Evolutionary conservation across 2,329 filamentous ascomycete species (phyloP), one percentile per base, ranked within the genome.

Genomic region (Trichoderma pleuroti): DNA sequence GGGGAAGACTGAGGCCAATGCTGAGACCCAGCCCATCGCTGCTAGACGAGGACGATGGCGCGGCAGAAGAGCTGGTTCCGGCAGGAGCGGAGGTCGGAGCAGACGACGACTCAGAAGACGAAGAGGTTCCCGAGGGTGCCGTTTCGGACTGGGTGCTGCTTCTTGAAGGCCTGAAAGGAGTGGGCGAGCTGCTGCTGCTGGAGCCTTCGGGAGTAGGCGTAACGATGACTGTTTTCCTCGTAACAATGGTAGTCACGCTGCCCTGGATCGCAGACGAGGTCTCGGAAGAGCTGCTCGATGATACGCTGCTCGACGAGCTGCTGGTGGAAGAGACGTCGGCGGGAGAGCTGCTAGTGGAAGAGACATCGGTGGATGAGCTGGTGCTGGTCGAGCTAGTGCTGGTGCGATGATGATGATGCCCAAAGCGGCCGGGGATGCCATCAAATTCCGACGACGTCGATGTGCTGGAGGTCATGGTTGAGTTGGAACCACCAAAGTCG

Each of bases 401-500:
- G 39, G 39, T 42, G 39, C 39, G 39, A n/a, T 42, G 39, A n/a
- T 42, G 39, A 42, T 42, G 16, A 21, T 46, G 49, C 18, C 49
- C 63, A 9, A 66, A 30, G 14, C 30, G 24, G 52, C 34, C 52
- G 26, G 49, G 34, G 16, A 66, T 28, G 52, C 26, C 34, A 14
- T 36, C 63, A 26, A 66, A 21, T 5, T 56, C 63, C 18, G 16
- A 26, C 24, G 32, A 28, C 10, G 63, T 42, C 63, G 63, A 39
- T 16, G 21, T 57, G 63, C 32, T 66, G 24, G 21, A 21, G 18
- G 24, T 34, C 10, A 78, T 76, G n/a, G 83, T 84, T 16, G 77
- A 78, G 75, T 86, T 86, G 72, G 75, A 75, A 39, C 34, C 28
- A 14, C 14, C n/a, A 67, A 84, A 81, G 71, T 85, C 81, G 68